These are phyloP conservation scores for Phytopythium oedochilum DNA, from an alignment of 352 stramenopile genomes.

Conservation along the genomic window DNA sequence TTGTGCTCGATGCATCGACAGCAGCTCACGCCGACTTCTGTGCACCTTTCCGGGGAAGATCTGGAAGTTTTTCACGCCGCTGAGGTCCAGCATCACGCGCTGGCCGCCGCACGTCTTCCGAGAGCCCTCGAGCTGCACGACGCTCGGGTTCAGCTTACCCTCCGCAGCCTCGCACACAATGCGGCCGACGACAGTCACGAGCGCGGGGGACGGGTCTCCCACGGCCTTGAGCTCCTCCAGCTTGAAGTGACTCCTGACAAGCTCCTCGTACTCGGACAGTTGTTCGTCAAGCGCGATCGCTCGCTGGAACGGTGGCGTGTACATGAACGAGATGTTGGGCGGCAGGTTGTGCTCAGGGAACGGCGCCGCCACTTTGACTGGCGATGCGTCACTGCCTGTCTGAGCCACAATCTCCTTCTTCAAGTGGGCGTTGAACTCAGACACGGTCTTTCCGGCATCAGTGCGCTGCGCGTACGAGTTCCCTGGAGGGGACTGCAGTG, in stretches of 20 bases:
- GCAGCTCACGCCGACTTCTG: not conserved
- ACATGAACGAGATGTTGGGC: slow-evolving; percentile 72
- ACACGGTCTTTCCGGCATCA: slow-evolving; percentile 73
- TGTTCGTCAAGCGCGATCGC: slow-evolving; percentile 75
- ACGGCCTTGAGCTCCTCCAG: slow-evolving; percentile 61
- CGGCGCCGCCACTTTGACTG: slow-evolving; percentile 18
- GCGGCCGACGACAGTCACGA: slow-evolving; percentile 73
- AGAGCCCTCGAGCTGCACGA: slow-evolving; percentile 78
- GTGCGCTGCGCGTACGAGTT: slow-evolving; percentile 71
- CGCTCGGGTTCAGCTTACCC: slow-evolving; percentile 79
- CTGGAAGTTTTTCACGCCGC: slow-evolving; percentile 60
- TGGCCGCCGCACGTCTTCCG: slow-evolving; percentile 80
- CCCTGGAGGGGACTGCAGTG: slow-evolving; percentile 64
- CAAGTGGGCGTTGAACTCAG: slow-evolving; percentile 75
- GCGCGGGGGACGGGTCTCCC: slow-evolving; percentile 65
- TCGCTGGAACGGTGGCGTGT: slow-evolving; percentile 75
- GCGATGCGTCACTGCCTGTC: slow-evolving; percentile 1
- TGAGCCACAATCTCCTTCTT: slow-evolving; percentile 41
- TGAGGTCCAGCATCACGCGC: slow-evolving; percentile 73
- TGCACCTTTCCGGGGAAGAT: slow-evolving; percentile 80
- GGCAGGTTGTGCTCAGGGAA: slow-evolving; percentile 63
- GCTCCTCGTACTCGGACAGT: slow-evolving; percentile 69
- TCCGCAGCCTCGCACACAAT: slow-evolving; percentile 83
- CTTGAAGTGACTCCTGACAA: slow-evolving; percentile 59
- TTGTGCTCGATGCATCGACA: not conserved